Conservation (phyloP, 2,329 filamentous ascomycete genomes). For the Elsinoe ampelina region DNA sequence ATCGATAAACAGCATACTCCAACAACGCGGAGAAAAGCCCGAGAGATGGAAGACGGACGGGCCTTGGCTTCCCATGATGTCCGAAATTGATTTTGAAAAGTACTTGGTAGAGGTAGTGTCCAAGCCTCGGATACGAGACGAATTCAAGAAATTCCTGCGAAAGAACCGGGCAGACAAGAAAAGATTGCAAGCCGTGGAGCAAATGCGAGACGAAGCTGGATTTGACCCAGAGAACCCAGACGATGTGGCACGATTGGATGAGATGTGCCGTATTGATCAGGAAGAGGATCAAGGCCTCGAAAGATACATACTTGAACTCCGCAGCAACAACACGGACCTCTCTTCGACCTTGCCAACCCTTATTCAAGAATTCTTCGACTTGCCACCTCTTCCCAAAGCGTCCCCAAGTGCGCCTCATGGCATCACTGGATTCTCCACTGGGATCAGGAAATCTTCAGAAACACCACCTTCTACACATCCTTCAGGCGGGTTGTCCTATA, state of each 20-base stretch:
- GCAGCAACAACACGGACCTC: conserved; percentile 38
- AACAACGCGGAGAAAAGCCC: conserved; percentile 12
- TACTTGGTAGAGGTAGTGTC: conserved; percentile 40
- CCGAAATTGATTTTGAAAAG: conserved; percentile 44
- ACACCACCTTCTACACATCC: conserved; percentile 55
- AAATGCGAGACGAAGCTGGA: conserved; percentile 13
- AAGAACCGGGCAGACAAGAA: conserved; percentile 17
- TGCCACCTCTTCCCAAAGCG: conserved; percentile 38
- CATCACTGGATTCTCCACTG: background rate
- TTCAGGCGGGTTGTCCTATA: conserved; percentile 54
- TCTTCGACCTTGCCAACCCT: conserved; percentile 43
- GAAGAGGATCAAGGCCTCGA: conserved; percentile 10
- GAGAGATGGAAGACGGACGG: conserved; percentile 49
- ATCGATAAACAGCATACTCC: conserved; percentile 17
- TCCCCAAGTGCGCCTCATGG: conserved; percentile 22
- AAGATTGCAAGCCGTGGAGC: conserved; percentile 12
- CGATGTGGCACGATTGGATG: conserved; percentile 12
- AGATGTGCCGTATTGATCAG: background rate
- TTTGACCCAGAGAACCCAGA: conserved; percentile 10
- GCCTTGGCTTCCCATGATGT: conserved; percentile 50
- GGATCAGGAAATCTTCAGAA: conserved; percentile 18
- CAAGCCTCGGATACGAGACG: conserved; percentile 20
- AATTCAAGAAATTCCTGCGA: conserved; percentile 25
- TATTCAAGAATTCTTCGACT: conserved; percentile 48
- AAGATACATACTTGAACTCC: conserved; percentile 29